phyloP scores from a whole-genome alignment of 2,329 filamentous ascomycete genomes.

The Chaetoscypha palmicola region DNA sequence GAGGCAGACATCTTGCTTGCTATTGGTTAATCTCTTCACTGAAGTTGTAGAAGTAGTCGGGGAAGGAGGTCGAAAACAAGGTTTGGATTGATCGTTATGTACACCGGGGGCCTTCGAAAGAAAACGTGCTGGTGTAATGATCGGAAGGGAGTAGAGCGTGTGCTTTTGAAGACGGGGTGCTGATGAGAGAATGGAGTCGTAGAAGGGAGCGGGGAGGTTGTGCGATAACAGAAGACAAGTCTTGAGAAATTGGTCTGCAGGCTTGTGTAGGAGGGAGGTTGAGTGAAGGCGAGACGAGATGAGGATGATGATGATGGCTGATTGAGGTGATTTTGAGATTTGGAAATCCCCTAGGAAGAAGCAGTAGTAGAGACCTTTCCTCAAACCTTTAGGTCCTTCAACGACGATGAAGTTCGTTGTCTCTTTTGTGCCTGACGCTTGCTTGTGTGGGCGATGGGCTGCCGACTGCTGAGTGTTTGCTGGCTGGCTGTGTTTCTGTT shows the following conservation, averaged over 20 bases:
- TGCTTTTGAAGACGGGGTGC: constrained; percentile 29
- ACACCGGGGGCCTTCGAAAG: constrained; percentile 83
- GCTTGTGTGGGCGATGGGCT: constrained; percentile 1
- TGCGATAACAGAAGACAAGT: constrained; percentile 29
- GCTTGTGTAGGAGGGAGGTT: constrained; percentile 23
- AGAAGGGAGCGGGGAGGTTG: constrained; percentile 31
- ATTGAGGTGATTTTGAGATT: constrained; percentile 11
- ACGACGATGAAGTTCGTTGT: constrained; percentile 19
- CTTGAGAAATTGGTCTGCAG: constrained; percentile 22
- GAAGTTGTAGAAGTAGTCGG: constrained; percentile 35
- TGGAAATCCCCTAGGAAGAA: constrained; percentile 25
- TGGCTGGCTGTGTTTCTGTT: constrained; percentile 23
- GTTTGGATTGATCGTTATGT: constrained; percentile 60
- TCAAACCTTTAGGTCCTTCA: constrained; percentile 32
- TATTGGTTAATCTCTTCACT: constrained; percentile 34
- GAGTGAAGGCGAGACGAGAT: constrained; percentile 28
- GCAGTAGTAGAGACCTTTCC: constrained; percentile 32
- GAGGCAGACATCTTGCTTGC: constrained; percentile 66
- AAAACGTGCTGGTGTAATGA: constrained; percentile 81
- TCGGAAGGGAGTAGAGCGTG: constrained; percentile 30
- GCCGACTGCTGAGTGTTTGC: constrained; percentile 15
- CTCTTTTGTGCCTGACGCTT: constrained; percentile 1
- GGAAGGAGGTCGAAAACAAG: constrained; percentile 41
- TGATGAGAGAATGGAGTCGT: constrained; percentile 30
- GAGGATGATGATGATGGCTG: constrained; percentile 22